phyloP scores from a whole-genome alignment of 805 yeast genomes.

The Myxozyma lipomycoides region DNA sequence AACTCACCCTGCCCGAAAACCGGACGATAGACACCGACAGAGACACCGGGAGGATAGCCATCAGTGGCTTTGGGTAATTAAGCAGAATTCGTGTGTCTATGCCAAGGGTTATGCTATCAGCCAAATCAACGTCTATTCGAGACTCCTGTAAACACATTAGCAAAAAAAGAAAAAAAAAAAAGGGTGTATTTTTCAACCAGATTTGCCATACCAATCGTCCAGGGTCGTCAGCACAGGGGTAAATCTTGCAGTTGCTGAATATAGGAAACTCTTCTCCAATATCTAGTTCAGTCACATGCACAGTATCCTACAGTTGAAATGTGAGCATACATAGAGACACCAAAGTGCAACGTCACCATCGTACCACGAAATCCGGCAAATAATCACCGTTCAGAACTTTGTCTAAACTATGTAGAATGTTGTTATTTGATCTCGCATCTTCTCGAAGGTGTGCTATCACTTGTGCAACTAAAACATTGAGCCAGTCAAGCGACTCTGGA shows the following conservation, averaged over 20 bases:
- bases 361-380: slow-evolving; percentile 65
- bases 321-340: neutral
- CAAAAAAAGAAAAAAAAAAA: neutral
- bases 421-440: slow-evolving; percentile 84
- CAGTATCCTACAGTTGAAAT: slow-evolving; percentile 46
- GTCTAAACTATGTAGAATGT: slow-evolving; percentile 74
- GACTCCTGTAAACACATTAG: slow-evolving; percentile 60
- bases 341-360: neutral
- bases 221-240: slow-evolving; percentile 50
- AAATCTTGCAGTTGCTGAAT: slow-evolving; percentile 85
- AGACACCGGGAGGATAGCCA: slow-evolving; percentile 83
- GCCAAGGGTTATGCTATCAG: slow-evolving; percentile 82
- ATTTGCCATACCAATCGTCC: slow-evolving; percentile 39
- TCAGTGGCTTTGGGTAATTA: slow-evolving; percentile 76
- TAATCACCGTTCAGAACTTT: slow-evolving; percentile 57
- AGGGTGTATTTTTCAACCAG: too few relatives aligned
- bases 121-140: slow-evolving; percentile 82
- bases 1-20: slow-evolving; percentile 67
- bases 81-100: slow-evolving; percentile 73
- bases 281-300: slow-evolving; percentile 79
- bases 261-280: slow-evolving; percentile 95
- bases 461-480: slow-evolving; percentile 90
- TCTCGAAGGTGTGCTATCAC: slow-evolving; percentile 77
- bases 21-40: slow-evolving; percentile 83
- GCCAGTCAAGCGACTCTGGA: slow-evolving; percentile 94